Evolutionary conservation across 75 land plant genomes (phyloP), one percentile per base, ranked within the genome.

Genomic region (Sequoiadendron giganteum): DNA sequence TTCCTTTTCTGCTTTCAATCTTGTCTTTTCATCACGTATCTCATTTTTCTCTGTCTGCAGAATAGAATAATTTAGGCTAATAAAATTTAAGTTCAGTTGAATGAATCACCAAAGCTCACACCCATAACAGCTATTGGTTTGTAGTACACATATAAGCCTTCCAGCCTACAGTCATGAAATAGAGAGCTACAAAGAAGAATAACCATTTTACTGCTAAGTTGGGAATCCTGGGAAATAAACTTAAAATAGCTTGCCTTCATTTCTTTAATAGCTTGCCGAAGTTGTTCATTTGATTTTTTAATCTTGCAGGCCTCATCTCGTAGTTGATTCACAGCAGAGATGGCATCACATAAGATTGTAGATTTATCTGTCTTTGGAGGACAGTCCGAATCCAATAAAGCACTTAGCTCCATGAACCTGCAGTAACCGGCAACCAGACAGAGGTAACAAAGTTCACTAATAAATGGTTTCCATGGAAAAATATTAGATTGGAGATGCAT

Each of bases 371-470:
- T 90, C 84, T 95, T 96, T 21, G 94, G 95, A 30, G 93, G 92
- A 88, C 91, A 91, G 61, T 90, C 95, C 61, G 97, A 96, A 78
- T 96, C 97, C 88, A 96, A 77, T 28, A 94, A 82, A 54, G 93
- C 81, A 85, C 91, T 93, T 87, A 96, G 91, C 86, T 96, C 98
- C 88, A 92, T n/a, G 83, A 96, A 96, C 92, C 97, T 95, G 84
- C 30, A 52, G 16, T 47, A n/a, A 82, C 5, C 8, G 14, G 34
- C 14, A 45, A 42, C 32, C 48, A 82, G 14, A 45, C 38, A 85
- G 45, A 68, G 36, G 83, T 21, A 38, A n/a, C 34, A n/a, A 70
- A 77, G 86, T n/a, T 85, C 86, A 68, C 83, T 72, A 18, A 90
- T 55, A 68, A 58, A 86, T 65, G 21, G 25, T 28, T 90, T 48